phyloP scores from a whole-genome alignment of 257 asterid species.

The Gentiana straminea region DNA sequence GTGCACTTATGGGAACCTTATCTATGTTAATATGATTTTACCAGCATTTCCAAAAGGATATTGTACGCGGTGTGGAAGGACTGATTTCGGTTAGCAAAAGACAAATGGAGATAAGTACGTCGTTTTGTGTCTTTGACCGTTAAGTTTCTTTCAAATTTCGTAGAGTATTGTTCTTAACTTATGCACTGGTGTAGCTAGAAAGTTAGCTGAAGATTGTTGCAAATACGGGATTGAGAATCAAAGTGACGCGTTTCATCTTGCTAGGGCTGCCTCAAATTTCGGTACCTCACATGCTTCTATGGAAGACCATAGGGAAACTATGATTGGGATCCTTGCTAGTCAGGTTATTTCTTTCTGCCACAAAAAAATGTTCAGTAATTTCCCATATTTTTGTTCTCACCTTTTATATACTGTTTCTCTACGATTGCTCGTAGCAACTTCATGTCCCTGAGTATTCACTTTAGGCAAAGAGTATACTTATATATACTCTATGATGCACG shows the following conservation, averaged over 20 bases:
- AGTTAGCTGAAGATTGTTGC: conserved; percentile 82
- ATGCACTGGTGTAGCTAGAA: conserved; percentile 47
- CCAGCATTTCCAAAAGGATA: conserved; percentile 99
- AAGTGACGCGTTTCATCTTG: conserved; percentile 50
- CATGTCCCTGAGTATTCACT: too few relatives aligned
- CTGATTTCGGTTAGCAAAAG: conserved; percentile 56
- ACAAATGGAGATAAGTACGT: conserved; percentile 80
- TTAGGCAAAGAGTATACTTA: too few relatives aligned
- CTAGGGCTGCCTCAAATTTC: conserved; percentile 51
- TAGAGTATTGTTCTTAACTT: conserved; percentile 17
- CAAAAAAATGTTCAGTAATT: too few relatives aligned
- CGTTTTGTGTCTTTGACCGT: conserved; percentile 9
- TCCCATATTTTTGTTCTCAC: too few relatives aligned
- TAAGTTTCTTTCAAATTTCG: conserved; percentile 13
- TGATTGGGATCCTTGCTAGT: conserved; percentile 67
- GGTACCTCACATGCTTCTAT: conserved; percentile 80
- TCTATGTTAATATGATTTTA: conserved; percentile 23
- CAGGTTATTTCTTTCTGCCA: conserved; percentile 37
- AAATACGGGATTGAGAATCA: conserved; percentile 80
- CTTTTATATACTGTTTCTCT: too few relatives aligned
- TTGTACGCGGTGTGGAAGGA: conserved; percentile 84
- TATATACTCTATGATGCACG: too few relatives aligned
- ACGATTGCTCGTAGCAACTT: too few relatives aligned
- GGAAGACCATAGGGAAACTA: conserved; percentile 77
- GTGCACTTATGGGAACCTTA: conserved; percentile 23